Conservation (phyloP, 352 stramenopile species). For the Phytophthora sp. region DNA sequence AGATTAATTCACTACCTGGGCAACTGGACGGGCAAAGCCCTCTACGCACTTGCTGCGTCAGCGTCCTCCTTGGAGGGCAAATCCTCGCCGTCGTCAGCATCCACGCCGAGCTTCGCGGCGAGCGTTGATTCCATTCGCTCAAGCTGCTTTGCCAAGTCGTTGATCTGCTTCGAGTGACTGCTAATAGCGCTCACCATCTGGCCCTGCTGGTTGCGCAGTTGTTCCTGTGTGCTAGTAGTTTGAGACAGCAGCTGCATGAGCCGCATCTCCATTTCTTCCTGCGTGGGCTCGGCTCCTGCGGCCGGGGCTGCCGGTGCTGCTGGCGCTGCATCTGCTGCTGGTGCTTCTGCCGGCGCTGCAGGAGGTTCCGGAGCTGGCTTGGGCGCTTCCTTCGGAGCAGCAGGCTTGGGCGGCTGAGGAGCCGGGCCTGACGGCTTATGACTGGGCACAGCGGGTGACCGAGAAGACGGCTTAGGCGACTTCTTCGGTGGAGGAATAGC, state of each 20-base stretch:
- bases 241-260: conserved; percentile 85
- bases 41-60: conserved; percentile 42
- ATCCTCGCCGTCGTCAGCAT: conserved; percentile 24
- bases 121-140: conserved; percentile 85
- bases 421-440: conserved; percentile 29
- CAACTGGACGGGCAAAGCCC: conserved; percentile 22
- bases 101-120: conserved; percentile 58
- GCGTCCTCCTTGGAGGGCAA: conserved; percentile 23
- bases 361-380: conserved; percentile 9
- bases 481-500: conserved; percentile 49
- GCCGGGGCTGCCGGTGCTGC: conserved; percentile 5
- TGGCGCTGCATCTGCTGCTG: conserved; percentile 7
- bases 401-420: conserved; percentile 20
- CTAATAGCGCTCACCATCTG: conserved; percentile 86
- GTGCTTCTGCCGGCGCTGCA: conserved; percentile 16
- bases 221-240: conserved; percentile 86
- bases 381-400: conserved; percentile 15
- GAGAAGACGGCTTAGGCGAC: conserved; percentile 17
- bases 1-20: conserved; percentile 36
- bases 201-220: conserved; percentile 83
- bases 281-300: conserved; percentile 23
- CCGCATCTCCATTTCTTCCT: conserved; percentile 80
- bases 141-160: conserved; percentile 81
- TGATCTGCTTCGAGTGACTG: conserved; percentile 85
- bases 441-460: conserved; percentile 10